Evolutionary conservation across 495 filamentous ascomycete genomes (phyloP).

Genomic region (Collariella sp.): DNA sequence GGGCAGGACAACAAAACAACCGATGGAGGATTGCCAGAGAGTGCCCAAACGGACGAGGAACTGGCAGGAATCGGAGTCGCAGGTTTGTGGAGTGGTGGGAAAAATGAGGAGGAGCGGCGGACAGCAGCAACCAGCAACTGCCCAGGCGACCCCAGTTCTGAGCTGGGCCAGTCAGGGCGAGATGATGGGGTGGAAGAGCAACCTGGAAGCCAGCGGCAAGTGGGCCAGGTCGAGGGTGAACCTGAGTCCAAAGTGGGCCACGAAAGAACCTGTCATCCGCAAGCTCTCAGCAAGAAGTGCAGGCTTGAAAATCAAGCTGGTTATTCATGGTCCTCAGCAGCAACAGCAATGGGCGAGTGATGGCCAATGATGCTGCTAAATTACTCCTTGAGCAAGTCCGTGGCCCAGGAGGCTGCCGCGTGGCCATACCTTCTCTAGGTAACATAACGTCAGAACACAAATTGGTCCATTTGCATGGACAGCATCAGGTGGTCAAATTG

Average conservation of each 20-base stretch:
- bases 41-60: slow-evolving; percentile 1
- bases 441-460: too few species aligned
- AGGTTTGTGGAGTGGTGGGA: slow-evolving; percentile 23
- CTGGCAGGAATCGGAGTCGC: slow-evolving; percentile 9
- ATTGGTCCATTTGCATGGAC: background rate
- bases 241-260: too few species aligned
- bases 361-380: too few species aligned
- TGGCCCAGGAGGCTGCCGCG: slow-evolving; percentile 2
- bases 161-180: slow-evolving; percentile 23
- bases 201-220: background rate
- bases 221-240: too few species aligned
- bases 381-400: background rate
- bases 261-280: too few species aligned
- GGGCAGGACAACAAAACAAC: slow-evolving; percentile 1
- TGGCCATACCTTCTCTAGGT: slow-evolving; percentile 3
- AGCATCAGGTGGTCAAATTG: background rate
- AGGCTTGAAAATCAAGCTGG: too few species aligned
- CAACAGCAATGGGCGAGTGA: too few species aligned
- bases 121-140: slow-evolving; percentile 19
- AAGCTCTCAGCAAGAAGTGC: too few species aligned
- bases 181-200: slow-evolving; percentile 26
- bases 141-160: slow-evolving; percentile 25
- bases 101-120: slow-evolving; percentile 33
- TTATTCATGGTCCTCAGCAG: too few species aligned
- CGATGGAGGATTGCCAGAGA: slow-evolving; percentile 4